These are phyloP conservation scores for Solanum hybrid DNA, from an alignment of 305 asterid genomes.

Conservation along the genomic window DNA sequence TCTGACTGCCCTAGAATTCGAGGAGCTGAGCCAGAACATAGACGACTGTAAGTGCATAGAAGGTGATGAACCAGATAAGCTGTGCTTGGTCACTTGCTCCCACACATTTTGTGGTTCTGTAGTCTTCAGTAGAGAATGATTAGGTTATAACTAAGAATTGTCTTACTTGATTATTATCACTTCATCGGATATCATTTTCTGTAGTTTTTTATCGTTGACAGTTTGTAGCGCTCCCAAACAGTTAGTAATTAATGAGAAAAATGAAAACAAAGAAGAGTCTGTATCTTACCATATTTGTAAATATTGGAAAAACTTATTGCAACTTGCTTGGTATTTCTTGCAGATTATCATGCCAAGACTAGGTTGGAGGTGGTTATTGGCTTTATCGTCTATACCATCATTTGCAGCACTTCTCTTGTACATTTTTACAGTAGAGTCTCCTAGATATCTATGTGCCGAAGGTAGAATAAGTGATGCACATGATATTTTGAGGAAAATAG, in stretches of 20 bases:
- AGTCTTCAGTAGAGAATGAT: background rate
- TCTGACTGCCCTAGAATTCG: background rate
- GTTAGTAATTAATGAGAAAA: background rate
- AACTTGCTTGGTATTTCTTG: background rate
- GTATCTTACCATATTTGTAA: background rate
- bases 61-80: background rate
- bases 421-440: conserved; percentile 19
- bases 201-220: background rate
- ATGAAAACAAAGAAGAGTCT: background rate
- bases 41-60: background rate
- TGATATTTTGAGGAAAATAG: conserved; percentile 33
- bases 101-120: background rate
- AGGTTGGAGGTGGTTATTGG: conserved; percentile 34
- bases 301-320: background rate
- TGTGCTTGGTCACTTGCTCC: background rate
- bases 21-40: background rate
- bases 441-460: conserved; percentile 21
- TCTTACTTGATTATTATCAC: background rate
- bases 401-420: conserved; percentile 10
- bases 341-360: conserved; percentile 24
- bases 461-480: conserved; percentile 18
- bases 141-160: background rate
- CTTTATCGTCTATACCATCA: conserved; percentile 24
- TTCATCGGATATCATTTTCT: background rate
- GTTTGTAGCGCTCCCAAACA: background rate